A percentile compares a stretch with the other conserved stretches of the same genome.
Conservation (phyloP, 257 asterid species). For the Coffea canephora region DNA sequence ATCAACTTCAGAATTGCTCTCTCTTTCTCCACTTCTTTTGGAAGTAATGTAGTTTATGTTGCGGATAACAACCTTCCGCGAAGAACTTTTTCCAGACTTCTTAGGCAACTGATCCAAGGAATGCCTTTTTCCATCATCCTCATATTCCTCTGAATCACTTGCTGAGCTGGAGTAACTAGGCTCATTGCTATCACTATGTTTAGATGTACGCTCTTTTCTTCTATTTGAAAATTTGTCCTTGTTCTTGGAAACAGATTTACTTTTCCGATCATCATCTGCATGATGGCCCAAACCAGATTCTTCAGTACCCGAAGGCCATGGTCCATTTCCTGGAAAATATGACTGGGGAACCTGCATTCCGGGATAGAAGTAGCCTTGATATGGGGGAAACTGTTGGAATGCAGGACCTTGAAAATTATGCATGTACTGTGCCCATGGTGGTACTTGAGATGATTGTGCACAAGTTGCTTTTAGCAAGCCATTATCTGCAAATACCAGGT, state of each 20-base stretch:
- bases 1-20: slow-evolving; percentile 37
- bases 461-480: slow-evolving; percentile 35
- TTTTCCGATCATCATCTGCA: slow-evolving; percentile 33
- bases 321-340: slow-evolving; percentile 42
- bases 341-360: slow-evolving; percentile 57
- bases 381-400: slow-evolving; percentile 51
- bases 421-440: slow-evolving; percentile 58
- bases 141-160: slow-evolving; percentile 45
- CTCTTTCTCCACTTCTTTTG: slow-evolving; percentile 41
- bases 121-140: slow-evolving; percentile 31
- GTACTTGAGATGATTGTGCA: slow-evolving; percentile 45
- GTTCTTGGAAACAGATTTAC: slow-evolving; percentile 31
- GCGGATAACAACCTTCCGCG: slow-evolving; percentile 73
- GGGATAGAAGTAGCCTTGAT: slow-evolving; percentile 53
- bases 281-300: slow-evolving; percentile 35
- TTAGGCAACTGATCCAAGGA: slow-evolving; percentile 36
- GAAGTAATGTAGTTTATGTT: slow-evolving; percentile 76
- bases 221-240: slow-evolving; percentile 34
- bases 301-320: slow-evolving; percentile 54
- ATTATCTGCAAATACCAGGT: slow-evolving; percentile 34
- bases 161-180: slow-evolving; percentile 40
- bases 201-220: slow-evolving; percentile 11
- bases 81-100: slow-evolving; percentile 48
- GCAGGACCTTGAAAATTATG: slow-evolving; percentile 56
- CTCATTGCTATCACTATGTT: slow-evolving; percentile 27